Conservation (phyloP, 768 basidiomycete species). For the Tubosaeta sp. region DNA sequence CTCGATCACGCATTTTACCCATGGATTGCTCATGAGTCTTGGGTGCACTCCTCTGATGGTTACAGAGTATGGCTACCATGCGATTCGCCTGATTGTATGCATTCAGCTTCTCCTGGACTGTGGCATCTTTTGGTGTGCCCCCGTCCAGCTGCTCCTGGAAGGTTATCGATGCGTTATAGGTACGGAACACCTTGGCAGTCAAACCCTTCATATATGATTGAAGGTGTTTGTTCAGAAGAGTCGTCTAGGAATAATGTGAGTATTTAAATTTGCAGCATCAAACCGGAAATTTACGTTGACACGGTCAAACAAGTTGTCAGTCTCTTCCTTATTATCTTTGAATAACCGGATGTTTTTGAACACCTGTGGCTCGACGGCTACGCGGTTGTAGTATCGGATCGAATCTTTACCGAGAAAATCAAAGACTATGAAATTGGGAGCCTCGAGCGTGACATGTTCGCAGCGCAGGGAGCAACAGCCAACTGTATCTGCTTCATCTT, state of each 20-base stretch:
- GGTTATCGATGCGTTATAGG: slow-evolving; percentile 95
- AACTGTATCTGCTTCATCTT: slow-evolving; percentile 98
- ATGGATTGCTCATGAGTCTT: slow-evolving; percentile 93
- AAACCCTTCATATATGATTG: slow-evolving; percentile 94
- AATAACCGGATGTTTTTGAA: slow-evolving; percentile 99
- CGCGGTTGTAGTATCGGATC: slow-evolving; percentile 92
- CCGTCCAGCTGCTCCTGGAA: slow-evolving; percentile 89
- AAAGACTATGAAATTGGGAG: slow-evolving; percentile 84
- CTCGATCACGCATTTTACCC: slow-evolving; percentile 92
- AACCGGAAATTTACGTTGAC: slow-evolving; percentile 56
- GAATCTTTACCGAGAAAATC: slow-evolving; percentile 99
- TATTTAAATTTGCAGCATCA: slow-evolving; percentile 20
- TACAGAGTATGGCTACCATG: slow-evolving; percentile 95
- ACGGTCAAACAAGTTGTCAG: slow-evolving; percentile 91
- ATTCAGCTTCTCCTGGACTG: slow-evolving; percentile 93
- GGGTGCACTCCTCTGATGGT: slow-evolving; percentile 93
- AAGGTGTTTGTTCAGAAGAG: slow-evolving; percentile 86
- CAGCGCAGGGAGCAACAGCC: slow-evolving; percentile 97
- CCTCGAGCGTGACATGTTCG: slow-evolving; percentile 91
- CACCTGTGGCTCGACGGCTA: slow-evolving; percentile 84
- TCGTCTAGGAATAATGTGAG: slow-evolving; percentile 49
- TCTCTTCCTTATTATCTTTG: slow-evolving; percentile 87
- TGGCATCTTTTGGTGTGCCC: slow-evolving; percentile 60
- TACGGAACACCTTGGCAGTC: slow-evolving; percentile 99
- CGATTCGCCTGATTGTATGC: slow-evolving; percentile 98